Conservation (phyloP, 2,329 filamentous ascomycete genomes). For the Ceratocystis colombiana region DNA sequence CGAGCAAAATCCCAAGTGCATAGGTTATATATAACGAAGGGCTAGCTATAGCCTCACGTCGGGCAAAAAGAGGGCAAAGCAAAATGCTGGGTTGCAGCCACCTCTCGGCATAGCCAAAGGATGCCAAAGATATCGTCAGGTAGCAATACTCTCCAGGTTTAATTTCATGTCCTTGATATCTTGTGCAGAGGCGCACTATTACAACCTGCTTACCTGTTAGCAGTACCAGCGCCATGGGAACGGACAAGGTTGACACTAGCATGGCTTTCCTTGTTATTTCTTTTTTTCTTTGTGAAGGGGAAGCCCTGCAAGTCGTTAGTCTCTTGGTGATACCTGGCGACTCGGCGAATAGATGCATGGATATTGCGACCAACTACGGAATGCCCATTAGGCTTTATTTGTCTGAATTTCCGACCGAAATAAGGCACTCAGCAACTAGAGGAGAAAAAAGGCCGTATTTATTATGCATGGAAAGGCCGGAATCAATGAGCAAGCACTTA, state of each 20-base stretch:
- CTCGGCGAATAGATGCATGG: no score
- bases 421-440: no score
- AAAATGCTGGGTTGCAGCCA: no score
- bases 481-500: not conserved
- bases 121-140: slow-evolving; percentile 10
- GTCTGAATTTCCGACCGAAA: no score
- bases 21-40: no score
- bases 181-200: not conserved
- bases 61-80: no score
- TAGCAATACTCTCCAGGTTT: not conserved
- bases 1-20: not conserved
- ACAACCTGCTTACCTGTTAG: not conserved
- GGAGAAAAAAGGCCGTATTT: no score
- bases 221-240: slow-evolving; percentile 6
- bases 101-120: not conserved
- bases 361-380: no score
- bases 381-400: no score
- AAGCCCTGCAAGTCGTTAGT: not conserved
- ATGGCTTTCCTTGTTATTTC: no score
- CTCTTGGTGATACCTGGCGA: not conserved
- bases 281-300: not conserved
- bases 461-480: slow-evolving; percentile 1
- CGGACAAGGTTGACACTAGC: not conserved
- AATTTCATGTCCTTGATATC: not conserved
- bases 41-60: no score